A percentile compares a stretch with the other conserved stretches of the same genome.
Conservation (phyloP, 768 basidiomycete species). For the Xerocomus spinulosus region DNA sequence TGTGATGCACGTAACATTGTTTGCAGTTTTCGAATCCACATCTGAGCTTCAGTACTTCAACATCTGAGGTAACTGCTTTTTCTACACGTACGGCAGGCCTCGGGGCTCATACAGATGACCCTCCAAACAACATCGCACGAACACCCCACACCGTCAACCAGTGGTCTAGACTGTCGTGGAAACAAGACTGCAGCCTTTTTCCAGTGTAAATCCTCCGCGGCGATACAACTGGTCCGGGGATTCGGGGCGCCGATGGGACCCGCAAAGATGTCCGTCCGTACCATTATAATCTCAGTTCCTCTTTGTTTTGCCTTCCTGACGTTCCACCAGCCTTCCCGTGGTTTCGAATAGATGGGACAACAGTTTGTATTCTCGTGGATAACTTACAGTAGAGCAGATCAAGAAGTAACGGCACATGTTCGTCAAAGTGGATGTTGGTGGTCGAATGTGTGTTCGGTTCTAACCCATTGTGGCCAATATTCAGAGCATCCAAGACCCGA, state of each 20-base stretch:
- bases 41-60: constrained; percentile 9
- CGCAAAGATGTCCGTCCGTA: not conserved
- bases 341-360: not conserved
- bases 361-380: no score
- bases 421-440: not conserved
- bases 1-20: not conserved
- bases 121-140: no score
- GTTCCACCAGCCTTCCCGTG: not conserved
- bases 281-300: no score
- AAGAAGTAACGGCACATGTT: not conserved
- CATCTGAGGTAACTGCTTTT: not conserved
- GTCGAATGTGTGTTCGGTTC: no score
- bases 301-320: not conserved
- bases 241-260: not conserved
- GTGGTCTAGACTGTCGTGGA: no score
- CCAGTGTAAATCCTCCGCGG: not conserved
- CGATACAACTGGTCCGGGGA: no score
- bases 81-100: no score
- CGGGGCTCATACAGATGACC: no score
- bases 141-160: no score
- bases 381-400: no score
- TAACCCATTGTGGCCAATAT: no score
- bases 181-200: not conserved
- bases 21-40: not conserved
- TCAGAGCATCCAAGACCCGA: no score